Base-by-base conservation (phyloP, 73 alveolate genomes). In the Paramecium sonneborni region DNA sequence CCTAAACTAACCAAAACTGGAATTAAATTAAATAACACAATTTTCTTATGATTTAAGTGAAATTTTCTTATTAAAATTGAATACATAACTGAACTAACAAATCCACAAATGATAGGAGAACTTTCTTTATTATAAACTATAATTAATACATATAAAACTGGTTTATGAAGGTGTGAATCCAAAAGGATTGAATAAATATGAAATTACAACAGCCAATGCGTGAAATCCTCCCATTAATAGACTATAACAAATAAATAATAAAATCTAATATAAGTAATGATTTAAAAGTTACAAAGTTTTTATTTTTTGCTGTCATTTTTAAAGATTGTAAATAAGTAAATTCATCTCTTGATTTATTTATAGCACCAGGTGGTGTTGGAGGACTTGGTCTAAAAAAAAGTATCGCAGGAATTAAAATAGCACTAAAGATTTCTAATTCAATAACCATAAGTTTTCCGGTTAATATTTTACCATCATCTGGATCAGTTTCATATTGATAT, bases 141-240 rank as follows among this genome's bases (percentile, higher is more conserved):
- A 0, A 35, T 37, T 3, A 67, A 15, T 74, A 74, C 87, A 79
- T 23, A 79, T 79, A 18, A 30, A 79, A 3, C 90, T 79, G 23
- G 55, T 79, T 46, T 79, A 46, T 39, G 90, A 43, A 6, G 90
- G 76, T 18, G 90, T 79, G n/a, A 41, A 79, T n/a, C 90, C 90
- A 79, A 79, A 79, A 5, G 90, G 90, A 79, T 79, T 38, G 24
- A 79, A 79, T 8, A 79, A 20, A 37, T 39, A 79, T 0, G 90
- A 39, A 41, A 79, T 79, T 0, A 44, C 72, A n/a, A 44, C 90
- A 79, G 90, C 90, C 20, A 79, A 79, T 12, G 90, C 90, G 41
- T 79, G 90, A 43, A 79, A 79, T 34, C 90, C 90, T n/a, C 90
- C 90, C 90, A 79, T 79, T 2, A 79, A 20, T 41, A 79, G 15